Evolutionary conservation across 2,329 filamentous ascomycete genomes (phyloP).

Genomic region (Nannizzia gypsea): DNA sequence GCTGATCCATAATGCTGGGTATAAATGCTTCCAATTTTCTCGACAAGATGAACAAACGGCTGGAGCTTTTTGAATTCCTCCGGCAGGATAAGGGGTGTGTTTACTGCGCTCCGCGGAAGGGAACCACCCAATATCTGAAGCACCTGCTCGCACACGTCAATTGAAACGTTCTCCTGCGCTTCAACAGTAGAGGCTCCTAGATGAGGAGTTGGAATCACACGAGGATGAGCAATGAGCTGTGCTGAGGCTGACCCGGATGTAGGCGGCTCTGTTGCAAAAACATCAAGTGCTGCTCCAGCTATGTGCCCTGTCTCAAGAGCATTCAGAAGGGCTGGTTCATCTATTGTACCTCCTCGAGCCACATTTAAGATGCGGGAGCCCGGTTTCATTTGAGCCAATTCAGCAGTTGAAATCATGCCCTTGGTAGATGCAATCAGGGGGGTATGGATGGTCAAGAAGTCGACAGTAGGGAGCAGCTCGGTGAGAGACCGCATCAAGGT

Average conservation of each 20-base stretch:
- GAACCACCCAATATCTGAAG: slow-evolving; percentile 60
- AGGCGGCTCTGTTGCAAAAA: slow-evolving; percentile 66
- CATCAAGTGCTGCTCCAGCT: slow-evolving; percentile 65
- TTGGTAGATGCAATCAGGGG: slow-evolving; percentile 66
- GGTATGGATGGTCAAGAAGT: slow-evolving; percentile 73
- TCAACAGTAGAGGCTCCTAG: slow-evolving; percentile 69
- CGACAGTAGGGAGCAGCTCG: slow-evolving; percentile 53
- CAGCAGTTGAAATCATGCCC: slow-evolving; percentile 56
- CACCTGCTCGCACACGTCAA: slow-evolving; percentile 73
- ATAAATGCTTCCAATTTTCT: slow-evolving; percentile 68
- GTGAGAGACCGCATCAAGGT: slow-evolving; percentile 47
- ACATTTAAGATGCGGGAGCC: slow-evolving; percentile 68
- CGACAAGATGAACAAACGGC: slow-evolving; percentile 62
- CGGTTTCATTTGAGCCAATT: slow-evolving; percentile 59
- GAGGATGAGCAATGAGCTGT: slow-evolving; percentile 54
- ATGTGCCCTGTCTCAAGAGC: slow-evolving; percentile 61
- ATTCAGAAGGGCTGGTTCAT: slow-evolving; percentile 59
- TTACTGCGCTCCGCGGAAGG: slow-evolving; percentile 64
- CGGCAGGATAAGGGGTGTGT: slow-evolving; percentile 67
- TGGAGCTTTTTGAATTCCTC: slow-evolving; percentile 69
- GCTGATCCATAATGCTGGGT: slow-evolving; percentile 56
- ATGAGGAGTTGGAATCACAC: slow-evolving; percentile 67
- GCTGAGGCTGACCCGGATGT: slow-evolving; percentile 49
- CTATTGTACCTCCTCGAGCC: slow-evolving; percentile 66
- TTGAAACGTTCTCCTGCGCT: slow-evolving; percentile 71